A percentile compares a stretch with the other conserved stretches of the same genome.
Evolutionary conservation across 495 filamentous ascomycete genomes (phyloP).

Genomic region (Margaritispora aquatica): DNA sequence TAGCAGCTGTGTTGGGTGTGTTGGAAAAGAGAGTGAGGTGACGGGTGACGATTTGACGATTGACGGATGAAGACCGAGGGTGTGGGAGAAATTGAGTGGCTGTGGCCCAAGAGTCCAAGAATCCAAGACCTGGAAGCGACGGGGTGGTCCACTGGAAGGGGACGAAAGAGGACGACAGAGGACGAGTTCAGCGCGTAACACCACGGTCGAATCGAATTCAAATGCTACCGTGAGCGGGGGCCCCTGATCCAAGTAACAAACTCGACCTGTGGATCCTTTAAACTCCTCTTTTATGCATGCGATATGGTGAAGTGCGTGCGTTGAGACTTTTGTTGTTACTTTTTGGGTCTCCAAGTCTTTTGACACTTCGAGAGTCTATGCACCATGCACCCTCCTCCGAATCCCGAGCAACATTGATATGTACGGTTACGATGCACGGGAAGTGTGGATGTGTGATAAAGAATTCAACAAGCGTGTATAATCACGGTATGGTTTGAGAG

Average conservation of each 20-base stretch:
- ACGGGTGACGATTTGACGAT: not conserved
- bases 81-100: conserved; percentile 15
- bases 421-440: too few relatives aligned
- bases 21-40: not conserved
- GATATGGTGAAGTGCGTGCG: not conserved
- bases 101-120: not conserved
- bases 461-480: not conserved
- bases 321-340: not conserved
- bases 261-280: not conserved
- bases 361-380: not conserved
- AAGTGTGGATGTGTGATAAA: not conserved
- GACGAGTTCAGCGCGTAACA: conserved; percentile 24
- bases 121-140: not conserved
- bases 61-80: not conserved
- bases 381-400: not conserved
- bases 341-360: not conserved
- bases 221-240: not conserved
- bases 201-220: conserved; percentile 11
- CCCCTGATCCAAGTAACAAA: not conserved
- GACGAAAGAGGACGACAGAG: not conserved
- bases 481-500: not conserved
- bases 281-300: conserved; percentile 1
- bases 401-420: not conserved
- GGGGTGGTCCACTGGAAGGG: not conserved
- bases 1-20: conserved; percentile 13